Base-by-base conservation (phyloP, 1,284 basidiomycete genomes). In the Spongiforma sp. region DNA sequence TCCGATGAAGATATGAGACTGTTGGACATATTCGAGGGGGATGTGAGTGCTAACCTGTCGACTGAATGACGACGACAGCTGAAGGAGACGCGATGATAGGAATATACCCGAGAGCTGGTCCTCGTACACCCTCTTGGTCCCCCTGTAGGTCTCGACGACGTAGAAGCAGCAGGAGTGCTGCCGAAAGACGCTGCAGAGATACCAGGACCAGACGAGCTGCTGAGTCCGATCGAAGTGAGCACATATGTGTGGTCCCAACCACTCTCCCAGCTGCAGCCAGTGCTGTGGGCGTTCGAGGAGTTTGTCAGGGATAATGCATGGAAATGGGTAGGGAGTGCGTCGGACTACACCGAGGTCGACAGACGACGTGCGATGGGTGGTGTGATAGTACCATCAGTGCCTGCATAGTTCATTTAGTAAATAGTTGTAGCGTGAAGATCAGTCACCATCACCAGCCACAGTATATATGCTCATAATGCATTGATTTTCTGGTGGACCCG, bases 11-110 rank as follows among this genome's bases (percentile, higher is more conserved):
- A 95, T 69, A 79, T 95, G 2, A 70, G 70, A 5, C 77, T 84
- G 5, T 77, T 93, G 6, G 93, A 96, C 75, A 68, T 83, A 9
- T 96, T 95, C 66, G 94, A 96, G 77, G 93, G 91, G n/a, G 73
- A 85, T 60, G 94, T 94, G 72, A 75, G 90, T 83, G 24, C 56
- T n/a, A 14, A 36, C 21, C 15, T 6, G n/a, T 39, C 46, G 24
- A 50, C n/a, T 39, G 28, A 36, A n/a, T n/a, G n/a, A n/a, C n/a
- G n/a, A n/a, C 34, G 28, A 28, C 19, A 9, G 33, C 26, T 21
- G 53, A 17, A 14, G 66, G 33, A 17, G 46, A 12, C 24, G 55
- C 26, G 57, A 9, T 46, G 54, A 15, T 65, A 95, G 93, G 89
- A 95, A 82, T 96, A 95, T 72, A 77, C 72, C 0, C 84, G 90